phyloP scores from a whole-genome alignment of 805 yeast species.

The Blastobotrys americana region DNA sequence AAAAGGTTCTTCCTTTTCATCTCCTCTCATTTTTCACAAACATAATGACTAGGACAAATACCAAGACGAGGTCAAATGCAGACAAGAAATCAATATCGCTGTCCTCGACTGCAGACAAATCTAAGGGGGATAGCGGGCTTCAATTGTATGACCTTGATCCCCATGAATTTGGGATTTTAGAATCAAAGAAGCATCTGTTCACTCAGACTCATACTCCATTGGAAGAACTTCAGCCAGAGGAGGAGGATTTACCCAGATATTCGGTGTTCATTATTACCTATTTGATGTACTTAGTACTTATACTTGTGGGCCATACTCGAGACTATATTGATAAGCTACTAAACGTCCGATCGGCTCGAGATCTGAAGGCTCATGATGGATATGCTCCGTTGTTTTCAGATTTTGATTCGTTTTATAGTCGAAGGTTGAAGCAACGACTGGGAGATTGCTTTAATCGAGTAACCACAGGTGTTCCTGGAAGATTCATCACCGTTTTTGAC shows the following conservation, averaged over 20 bases:
- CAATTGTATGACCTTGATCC: slow-evolving; percentile 14
- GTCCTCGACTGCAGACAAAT: not conserved
- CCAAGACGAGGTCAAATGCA: too few species aligned
- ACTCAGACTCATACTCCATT: slow-evolving; percentile 50
- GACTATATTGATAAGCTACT: slow-evolving; percentile 60
- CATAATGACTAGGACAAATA: too few species aligned
- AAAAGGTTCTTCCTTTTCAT: too few species aligned
- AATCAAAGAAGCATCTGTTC: slow-evolving; percentile 43
- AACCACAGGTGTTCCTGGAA: slow-evolving; percentile 96
- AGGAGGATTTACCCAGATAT: slow-evolving; percentile 84
- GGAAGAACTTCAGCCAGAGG: slow-evolving; percentile 46
- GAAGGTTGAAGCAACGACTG: slow-evolving; percentile 83
- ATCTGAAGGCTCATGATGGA: slow-evolving; percentile 73
- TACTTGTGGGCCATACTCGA: slow-evolving; percentile 81
- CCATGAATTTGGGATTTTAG: slow-evolving; percentile 19
- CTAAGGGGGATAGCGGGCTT: not conserved
- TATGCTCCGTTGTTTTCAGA: slow-evolving; percentile 94
- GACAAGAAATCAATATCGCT: not conserved
- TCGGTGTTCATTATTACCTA: slow-evolving; percentile 74
- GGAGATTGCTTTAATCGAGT: slow-evolving; percentile 96
- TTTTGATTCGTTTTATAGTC: slow-evolving; percentile 86
- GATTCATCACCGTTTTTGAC: slow-evolving; percentile 75
- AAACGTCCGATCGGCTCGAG: slow-evolving; percentile 36
- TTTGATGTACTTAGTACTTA: slow-evolving; percentile 72
- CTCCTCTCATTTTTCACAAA: too few species aligned